Percentiles rank a stretch among this genome's conserved stretches.
phyloP scores from a whole-genome alignment of 345 rosid species.

The Ceriops zippeliana region DNA sequence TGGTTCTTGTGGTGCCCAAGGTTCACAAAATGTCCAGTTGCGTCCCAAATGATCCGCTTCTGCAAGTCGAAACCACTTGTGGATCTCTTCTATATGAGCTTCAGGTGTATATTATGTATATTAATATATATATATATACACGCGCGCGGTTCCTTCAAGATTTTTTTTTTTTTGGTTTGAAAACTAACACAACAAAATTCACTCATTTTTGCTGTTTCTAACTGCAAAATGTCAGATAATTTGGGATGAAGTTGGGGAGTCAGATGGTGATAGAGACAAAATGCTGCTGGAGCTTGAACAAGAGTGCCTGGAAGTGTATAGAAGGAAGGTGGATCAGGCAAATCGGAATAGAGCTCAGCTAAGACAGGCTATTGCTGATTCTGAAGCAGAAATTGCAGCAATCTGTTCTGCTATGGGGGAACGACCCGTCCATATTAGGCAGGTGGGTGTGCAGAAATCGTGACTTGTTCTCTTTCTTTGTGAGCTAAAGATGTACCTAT shows the following conservation, averaged over 20 bases:
- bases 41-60: slow-evolving; percentile 40
- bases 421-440: slow-evolving; percentile 81
- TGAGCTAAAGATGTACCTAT: not conserved
- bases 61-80: slow-evolving; percentile 77
- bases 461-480: not conserved
- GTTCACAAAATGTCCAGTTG: slow-evolving; percentile 42
- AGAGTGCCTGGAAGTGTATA: slow-evolving; percentile 91
- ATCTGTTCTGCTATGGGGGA: slow-evolving; percentile 91
- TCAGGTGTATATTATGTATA: slow-evolving; percentile 47
- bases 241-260: slow-evolving; percentile 98
- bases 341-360: slow-evolving; percentile 79
- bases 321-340: slow-evolving; percentile 89
- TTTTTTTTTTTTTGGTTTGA: not conserved
- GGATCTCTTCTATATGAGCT: slow-evolving; percentile 79
- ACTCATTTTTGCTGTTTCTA: not conserved
- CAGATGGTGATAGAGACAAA: slow-evolving; percentile 72
- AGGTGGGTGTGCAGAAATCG: slow-evolving; percentile 39
- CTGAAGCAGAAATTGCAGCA: slow-evolving; percentile 87
- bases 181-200: not conserved
- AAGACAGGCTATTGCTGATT: slow-evolving; percentile 77
- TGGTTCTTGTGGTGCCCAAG: not conserved
- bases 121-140: too few relatives aligned
- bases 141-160: not conserved
- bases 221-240: slow-evolving; percentile 47
- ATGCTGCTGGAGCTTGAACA: slow-evolving; percentile 90